phyloP scores from a whole-genome alignment of 1,284 basidiomycete genomes.

The Apiotrichum siamense region DNA sequence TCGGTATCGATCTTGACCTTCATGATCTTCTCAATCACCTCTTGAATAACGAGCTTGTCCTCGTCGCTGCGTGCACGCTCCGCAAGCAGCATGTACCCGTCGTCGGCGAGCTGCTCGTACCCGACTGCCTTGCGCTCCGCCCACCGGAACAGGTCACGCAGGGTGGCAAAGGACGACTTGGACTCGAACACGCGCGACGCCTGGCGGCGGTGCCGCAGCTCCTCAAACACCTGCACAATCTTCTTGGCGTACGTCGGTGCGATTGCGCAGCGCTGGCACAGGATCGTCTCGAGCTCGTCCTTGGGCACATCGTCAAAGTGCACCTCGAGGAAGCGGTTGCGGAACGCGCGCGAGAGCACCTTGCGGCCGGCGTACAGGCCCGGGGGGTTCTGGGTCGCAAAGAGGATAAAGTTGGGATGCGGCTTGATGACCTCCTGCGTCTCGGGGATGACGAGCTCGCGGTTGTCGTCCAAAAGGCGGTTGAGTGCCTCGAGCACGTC shows the following conservation, averaged over 20 bases:
- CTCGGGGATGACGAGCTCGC: slow-evolving; percentile 92
- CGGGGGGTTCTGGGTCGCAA: slow-evolving; percentile 97
- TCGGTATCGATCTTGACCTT: slow-evolving; percentile 74
- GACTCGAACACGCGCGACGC: slow-evolving; percentile 91
- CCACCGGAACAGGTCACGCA: slow-evolving; percentile 97
- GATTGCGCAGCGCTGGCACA: slow-evolving; percentile 81
- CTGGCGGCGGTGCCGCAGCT: slow-evolving; percentile 88
- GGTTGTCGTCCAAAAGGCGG: slow-evolving; percentile 92
- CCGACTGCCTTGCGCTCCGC: slow-evolving; percentile 80
- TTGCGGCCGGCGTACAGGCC: slow-evolving; percentile 97
- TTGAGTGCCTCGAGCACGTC: slow-evolving; percentile 98
- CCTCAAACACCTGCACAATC: slow-evolving; percentile 88
- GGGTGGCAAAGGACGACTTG: slow-evolving; percentile 91
- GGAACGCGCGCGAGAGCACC: slow-evolving; percentile 88
- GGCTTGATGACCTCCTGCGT: slow-evolving; percentile 92
- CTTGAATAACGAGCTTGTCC: slow-evolving; percentile 83
- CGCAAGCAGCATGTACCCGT: slow-evolving; percentile 96
- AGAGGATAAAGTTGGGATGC: slow-evolving; percentile 95
- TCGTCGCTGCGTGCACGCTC: slow-evolving; percentile 80
- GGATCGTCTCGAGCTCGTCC: slow-evolving; percentile 83
- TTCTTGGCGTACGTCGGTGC: slow-evolving; percentile 86
- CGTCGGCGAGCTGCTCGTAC: slow-evolving; percentile 88
- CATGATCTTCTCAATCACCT: slow-evolving; percentile 86
- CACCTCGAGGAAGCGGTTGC: slow-evolving; percentile 97
- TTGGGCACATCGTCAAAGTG: slow-evolving; percentile 98